Conservation (phyloP, 148 eudicot species). For the Pouteria glomerata region DNA sequence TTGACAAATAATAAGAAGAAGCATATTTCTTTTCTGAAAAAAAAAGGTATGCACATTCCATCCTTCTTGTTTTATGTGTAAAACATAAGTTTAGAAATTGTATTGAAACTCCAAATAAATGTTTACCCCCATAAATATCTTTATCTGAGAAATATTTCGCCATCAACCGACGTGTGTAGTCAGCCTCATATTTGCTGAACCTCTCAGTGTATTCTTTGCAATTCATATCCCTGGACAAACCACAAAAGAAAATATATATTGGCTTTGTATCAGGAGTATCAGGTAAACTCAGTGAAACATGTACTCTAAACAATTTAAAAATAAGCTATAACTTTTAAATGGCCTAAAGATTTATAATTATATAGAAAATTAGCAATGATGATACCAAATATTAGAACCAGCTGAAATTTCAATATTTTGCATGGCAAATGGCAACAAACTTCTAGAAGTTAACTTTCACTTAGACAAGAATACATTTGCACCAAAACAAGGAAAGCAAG, state of each 20-base stretch:
- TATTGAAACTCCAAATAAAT: background rate
- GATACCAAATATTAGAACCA: background rate
- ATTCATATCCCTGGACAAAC: constrained; percentile 24
- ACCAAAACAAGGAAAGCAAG: too few relatives aligned
- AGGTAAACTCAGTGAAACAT: background rate
- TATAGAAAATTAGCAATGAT: background rate
- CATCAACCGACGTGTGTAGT: constrained; percentile 34
- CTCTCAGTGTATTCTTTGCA: constrained; percentile 19
- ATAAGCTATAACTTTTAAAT: background rate
- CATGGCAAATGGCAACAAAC: background rate
- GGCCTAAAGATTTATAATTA: too few relatives aligned
- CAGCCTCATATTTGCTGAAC: constrained; percentile 34
- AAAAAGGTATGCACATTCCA: background rate
- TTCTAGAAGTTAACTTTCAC: too few relatives aligned
- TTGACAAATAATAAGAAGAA: background rate
- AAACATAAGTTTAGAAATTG: background rate
- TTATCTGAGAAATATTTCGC: constrained; percentile 66
- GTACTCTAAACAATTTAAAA: background rate
- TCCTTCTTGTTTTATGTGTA: background rate
- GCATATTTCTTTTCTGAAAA: background rate
- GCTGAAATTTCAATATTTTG: background rate
- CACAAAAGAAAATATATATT: background rate
- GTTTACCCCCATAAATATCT: constrained; percentile 66
- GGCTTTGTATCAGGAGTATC: background rate
- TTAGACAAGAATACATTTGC: too few relatives aligned